Evolutionary conservation across 2,329 filamentous ascomycete genomes (phyloP).

Genomic region (Fusarium denticulatum): DNA sequence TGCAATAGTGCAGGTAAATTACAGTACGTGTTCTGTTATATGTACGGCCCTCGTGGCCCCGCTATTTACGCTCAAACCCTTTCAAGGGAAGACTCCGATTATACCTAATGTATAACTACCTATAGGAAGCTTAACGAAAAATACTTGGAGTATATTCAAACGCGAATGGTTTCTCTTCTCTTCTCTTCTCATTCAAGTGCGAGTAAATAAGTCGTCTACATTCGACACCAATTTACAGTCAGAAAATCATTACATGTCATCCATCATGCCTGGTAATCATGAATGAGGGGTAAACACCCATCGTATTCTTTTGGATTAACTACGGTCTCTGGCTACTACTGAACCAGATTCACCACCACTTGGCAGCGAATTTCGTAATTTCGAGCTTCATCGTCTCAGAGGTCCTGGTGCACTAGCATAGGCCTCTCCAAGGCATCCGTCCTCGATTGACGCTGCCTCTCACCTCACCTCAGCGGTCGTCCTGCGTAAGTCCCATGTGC

Average conservation of each 20-base stretch:
- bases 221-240: background rate
- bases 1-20: background rate
- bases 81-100: background rate
- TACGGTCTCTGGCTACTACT: conserved; percentile 38
- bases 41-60: background rate
- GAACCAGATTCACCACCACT: conserved; percentile 42
- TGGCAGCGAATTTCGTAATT: conserved; percentile 41
- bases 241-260: background rate
- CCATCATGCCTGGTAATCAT: conserved; percentile 14
- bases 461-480: conserved; percentile 33
- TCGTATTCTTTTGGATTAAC: conserved; percentile 39
- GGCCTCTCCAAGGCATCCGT: conserved; percentile 32
- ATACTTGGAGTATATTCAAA: background rate
- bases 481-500: conserved; percentile 35
- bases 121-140: background rate
- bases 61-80: background rate
- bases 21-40: background rate
- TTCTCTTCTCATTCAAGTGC: background rate
- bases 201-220: background rate
- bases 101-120: too few relatives aligned
- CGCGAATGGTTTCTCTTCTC: too few relatives aligned
- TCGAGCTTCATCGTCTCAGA: conserved; percentile 39
- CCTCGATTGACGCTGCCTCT: conserved; percentile 35
- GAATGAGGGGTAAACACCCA: conserved; percentile 30
- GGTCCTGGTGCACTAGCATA: conserved; percentile 44